Evolutionary conservation across 164 flowering plant genomes (phyloP).

Genomic region (Liriodendron chinense): DNA sequence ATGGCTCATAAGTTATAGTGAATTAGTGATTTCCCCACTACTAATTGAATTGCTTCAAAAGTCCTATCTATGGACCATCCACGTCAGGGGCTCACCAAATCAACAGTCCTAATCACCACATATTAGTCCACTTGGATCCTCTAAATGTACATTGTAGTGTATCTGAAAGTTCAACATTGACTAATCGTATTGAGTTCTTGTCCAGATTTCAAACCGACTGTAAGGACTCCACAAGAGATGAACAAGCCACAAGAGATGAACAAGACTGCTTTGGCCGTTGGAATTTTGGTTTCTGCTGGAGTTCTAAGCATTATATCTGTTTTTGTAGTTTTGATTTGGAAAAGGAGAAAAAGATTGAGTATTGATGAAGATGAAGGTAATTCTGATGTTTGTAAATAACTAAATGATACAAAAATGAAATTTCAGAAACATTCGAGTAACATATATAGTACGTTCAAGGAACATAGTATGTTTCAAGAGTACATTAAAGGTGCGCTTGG

Average conservation of each 20-base stretch:
- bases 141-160: too few relatives aligned
- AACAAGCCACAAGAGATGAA: too few relatives aligned
- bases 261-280: constrained; percentile 55
- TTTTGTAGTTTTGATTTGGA: constrained; percentile 24
- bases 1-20: too few relatives aligned
- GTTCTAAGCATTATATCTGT: constrained; percentile 31
- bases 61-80: too few relatives aligned
- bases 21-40: too few relatives aligned
- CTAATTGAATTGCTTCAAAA: too few relatives aligned
- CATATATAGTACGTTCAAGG: neutral
- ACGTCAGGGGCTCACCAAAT: too few relatives aligned
- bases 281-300: constrained; percentile 42
- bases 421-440: too few relatives aligned
- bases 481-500: neutral
- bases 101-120: too few relatives aligned
- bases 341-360: constrained; percentile 27
- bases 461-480: neutral
- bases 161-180: neutral
- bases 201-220: constrained; percentile 61
- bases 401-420: neutral
- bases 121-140: neutral
- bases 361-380: constrained; percentile 53
- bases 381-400: neutral
- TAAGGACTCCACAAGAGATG: constrained; percentile 37
- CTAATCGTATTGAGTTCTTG: neutral